phyloP scores from a whole-genome alignment of 73 alveolate species.

The Paramecium bursaria region DNA sequence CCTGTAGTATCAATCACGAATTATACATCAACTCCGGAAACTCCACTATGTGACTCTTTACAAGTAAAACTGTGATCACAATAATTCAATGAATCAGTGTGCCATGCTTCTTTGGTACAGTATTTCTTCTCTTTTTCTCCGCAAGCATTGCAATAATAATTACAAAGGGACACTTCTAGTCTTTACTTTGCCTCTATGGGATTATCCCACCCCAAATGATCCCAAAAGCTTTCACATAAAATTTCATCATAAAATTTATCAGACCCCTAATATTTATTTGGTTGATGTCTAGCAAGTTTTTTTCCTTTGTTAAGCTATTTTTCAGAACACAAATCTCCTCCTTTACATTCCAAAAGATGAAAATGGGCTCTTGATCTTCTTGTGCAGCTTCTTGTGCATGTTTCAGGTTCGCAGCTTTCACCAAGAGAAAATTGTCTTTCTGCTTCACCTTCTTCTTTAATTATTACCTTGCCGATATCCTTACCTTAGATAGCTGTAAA shows the following conservation, averaged over 20 bases:
- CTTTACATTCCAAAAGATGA: not conserved
- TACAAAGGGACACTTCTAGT: not conserved
- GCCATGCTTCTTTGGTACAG: constrained; percentile 39
- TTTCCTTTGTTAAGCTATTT: not conserved
- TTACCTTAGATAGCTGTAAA: too few relatives aligned
- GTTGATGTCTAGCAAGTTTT: constrained; percentile 32
- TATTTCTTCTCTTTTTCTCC: not conserved
- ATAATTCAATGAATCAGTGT: not conserved
- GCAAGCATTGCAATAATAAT: constrained; percentile 15
- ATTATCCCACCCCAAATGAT: not conserved
- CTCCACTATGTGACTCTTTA: not conserved
- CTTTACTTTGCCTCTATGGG: not conserved
- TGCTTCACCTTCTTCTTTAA: not conserved
- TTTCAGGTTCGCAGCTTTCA: constrained; percentile 26
- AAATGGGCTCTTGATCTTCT: constrained; percentile 23
- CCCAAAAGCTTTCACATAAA: constrained; percentile 36
- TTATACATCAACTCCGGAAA: not conserved
- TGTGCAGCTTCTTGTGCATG: constrained; percentile 10
- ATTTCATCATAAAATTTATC: constrained; percentile 26
- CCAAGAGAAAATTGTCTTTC: not conserved
- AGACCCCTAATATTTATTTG: not conserved
- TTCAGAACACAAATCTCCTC: constrained; percentile 8
- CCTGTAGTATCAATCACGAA: constrained; percentile 51
- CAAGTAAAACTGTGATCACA: not conserved
- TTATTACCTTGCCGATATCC: too few relatives aligned